A percentile compares a stretch with the other conserved stretches of the same genome.
Evolutionary conservation across 345 rosid genomes (phyloP).

Genomic region (Eutrema yunnanense): DNA sequence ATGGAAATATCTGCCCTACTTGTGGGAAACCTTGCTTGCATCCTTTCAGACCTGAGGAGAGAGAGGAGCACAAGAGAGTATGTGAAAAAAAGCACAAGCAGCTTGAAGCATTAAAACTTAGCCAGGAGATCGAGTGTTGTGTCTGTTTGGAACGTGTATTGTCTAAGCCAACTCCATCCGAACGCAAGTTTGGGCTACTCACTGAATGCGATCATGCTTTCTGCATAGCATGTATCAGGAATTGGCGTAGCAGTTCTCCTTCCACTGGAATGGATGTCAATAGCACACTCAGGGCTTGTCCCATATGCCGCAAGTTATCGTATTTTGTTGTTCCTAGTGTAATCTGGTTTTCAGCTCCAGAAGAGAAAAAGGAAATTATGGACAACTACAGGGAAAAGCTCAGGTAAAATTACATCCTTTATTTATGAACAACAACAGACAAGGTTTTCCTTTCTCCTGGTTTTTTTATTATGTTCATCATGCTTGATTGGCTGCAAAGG

Average conservation of each 20-base stretch:
- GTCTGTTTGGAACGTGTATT: slow-evolving; percentile 87
- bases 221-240: slow-evolving; percentile 80
- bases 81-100: slow-evolving; percentile 72
- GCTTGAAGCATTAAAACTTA: slow-evolving; percentile 60
- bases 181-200: slow-evolving; percentile 81
- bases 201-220: slow-evolving; percentile 99
- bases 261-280: slow-evolving; percentile 86
- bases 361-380: slow-evolving; percentile 69
- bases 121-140: slow-evolving; percentile 85
- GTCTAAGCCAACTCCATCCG: slow-evolving; percentile 66
- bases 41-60: slow-evolving; percentile 76
- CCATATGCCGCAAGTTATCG: slow-evolving; percentile 88
- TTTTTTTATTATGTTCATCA: background rate
- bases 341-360: slow-evolving; percentile 86
- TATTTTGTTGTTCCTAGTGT: slow-evolving; percentile 95
- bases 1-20: slow-evolving; percentile 76
- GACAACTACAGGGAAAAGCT: slow-evolving; percentile 82
- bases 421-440: background rate
- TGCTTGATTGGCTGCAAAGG: background rate
- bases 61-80: slow-evolving; percentile 61
- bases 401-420: slow-evolving; percentile 38
- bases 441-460: background rate
- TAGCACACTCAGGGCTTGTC: slow-evolving; percentile 74
- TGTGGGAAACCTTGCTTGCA: slow-evolving; percentile 89
- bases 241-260: slow-evolving; percentile 82